Evolutionary conservation across 179 eudicot species (phyloP).

Genomic region (Vitellaria paradoxa): DNA sequence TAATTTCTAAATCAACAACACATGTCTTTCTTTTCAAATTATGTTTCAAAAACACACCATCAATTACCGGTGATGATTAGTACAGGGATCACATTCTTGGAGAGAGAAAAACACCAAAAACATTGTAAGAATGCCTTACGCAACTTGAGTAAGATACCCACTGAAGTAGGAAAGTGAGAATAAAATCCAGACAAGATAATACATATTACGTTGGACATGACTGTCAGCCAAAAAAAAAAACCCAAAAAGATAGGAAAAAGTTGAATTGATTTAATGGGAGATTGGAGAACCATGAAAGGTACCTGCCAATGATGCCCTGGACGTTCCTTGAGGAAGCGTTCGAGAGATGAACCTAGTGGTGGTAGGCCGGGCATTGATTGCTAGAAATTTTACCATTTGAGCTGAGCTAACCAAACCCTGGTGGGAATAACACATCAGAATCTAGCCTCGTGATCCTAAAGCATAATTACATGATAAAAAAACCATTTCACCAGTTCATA

Average conservation of each 20-base stretch:
- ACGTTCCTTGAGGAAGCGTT: constrained; percentile 73
- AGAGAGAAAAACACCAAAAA: not conserved
- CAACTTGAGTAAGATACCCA: not conserved
- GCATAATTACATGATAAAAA: not conserved
- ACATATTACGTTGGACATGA: not conserved
- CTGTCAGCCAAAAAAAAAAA: not conserved
- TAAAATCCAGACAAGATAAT: not conserved
- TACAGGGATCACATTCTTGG: not conserved
- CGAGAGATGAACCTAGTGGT: constrained; percentile 78
- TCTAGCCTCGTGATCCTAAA: not conserved
- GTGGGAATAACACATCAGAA: constrained; percentile 20
- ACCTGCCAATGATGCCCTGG: constrained; percentile 96
- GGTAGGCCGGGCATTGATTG: constrained; percentile 89
- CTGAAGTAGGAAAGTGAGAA: not conserved
- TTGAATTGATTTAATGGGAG: too few species aligned
- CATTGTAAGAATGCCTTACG: not conserved
- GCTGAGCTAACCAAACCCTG: constrained; percentile 98
- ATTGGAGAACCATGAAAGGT: not conserved
- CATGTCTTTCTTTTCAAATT: not conserved
- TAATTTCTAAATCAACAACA: not conserved
- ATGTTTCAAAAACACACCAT: not conserved
- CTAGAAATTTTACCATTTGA: constrained; percentile 74
- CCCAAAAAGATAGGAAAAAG: not conserved
- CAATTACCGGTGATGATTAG: not conserved
- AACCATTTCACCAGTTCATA: constrained; percentile 74